phyloP scores from a whole-genome alignment of 495 filamentous ascomycete species.

The Margaritispora aquatica region DNA sequence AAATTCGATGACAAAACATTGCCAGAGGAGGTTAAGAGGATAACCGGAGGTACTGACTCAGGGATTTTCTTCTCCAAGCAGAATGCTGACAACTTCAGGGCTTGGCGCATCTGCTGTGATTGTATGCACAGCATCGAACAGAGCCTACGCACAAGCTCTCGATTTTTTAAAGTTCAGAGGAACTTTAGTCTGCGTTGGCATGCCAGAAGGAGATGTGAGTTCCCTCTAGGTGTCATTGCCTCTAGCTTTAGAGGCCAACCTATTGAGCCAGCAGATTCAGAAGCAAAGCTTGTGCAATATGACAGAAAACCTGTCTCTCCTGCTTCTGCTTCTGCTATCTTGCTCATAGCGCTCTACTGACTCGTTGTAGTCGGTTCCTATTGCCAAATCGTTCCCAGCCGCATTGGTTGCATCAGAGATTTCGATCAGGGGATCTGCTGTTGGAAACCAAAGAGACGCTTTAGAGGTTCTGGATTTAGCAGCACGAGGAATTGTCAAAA shows the following conservation, averaged over 20 bases:
- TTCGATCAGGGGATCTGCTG: constrained; percentile 54
- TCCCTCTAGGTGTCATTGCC: too few species aligned
- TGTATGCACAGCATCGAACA: constrained; percentile 58
- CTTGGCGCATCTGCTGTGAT: constrained; percentile 56
- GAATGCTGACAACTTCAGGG: not conserved
- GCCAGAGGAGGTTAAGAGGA: constrained; percentile 39
- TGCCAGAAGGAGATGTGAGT: constrained; percentile 59
- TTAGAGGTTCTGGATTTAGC: constrained; percentile 62
- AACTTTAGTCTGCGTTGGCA: constrained; percentile 56
- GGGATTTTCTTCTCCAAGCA: not conserved
- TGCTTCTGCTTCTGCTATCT: too few species aligned
- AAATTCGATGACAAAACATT: constrained; percentile 44
- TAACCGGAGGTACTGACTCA: constrained; percentile 43
- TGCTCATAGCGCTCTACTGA: too few species aligned
- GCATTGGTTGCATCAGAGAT: constrained; percentile 45
- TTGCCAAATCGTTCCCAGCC: constrained; percentile 45
- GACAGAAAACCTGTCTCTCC: too few species aligned
- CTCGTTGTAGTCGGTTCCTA: too few species aligned
- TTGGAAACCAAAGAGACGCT: constrained; percentile 59
- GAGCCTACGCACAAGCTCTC: constrained; percentile 55
- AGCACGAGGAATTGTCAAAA: constrained; percentile 53
- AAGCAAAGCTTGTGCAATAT: too few species aligned
- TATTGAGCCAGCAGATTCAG: too few species aligned
- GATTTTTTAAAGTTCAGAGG: constrained; percentile 59
- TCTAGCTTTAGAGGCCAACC: too few species aligned